phyloP scores from a whole-genome alignment of 1,284 basidiomycete species.

The Marasmius oreades region DNA sequence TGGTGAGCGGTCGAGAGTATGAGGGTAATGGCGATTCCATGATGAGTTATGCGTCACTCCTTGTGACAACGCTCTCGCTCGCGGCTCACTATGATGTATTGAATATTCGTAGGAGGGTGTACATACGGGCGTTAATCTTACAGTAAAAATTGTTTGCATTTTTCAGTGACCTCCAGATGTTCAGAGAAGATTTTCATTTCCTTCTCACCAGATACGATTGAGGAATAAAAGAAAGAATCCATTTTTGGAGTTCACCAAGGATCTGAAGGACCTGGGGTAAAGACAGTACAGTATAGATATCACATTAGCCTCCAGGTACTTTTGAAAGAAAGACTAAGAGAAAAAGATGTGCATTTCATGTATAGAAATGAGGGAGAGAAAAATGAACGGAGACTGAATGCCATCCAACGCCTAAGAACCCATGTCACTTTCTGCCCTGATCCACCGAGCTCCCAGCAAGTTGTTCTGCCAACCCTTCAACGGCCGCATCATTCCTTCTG shows the following conservation, averaged over 20 bases:
- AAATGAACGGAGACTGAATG: not conserved
- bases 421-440: constrained; percentile 2
- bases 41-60: not conserved
- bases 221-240: not conserved
- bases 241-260: not conserved
- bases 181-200: not conserved
- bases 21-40: constrained; percentile 1
- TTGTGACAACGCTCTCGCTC: not conserved
- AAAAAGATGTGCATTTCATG: not conserved
- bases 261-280: not conserved
- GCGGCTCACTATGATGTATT: too few relatives aligned
- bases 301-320: too few relatives aligned
- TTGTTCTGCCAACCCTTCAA: constrained; percentile 18
- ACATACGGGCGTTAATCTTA: too few relatives aligned
- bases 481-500: constrained; percentile 6
- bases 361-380: not conserved
- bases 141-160: too few relatives aligned
- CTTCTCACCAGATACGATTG: not conserved
- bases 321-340: too few relatives aligned
- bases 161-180: too few relatives aligned
- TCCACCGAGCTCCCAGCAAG: constrained; percentile 17
- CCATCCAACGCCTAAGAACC: too few relatives aligned
- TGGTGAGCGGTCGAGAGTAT: constrained; percentile 2
- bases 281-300: not conserved
- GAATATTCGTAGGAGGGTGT: too few relatives aligned